These are phyloP conservation scores for Sinapis alba DNA, from an alignment of 441 rosid species.

Conservation along the genomic window DNA sequence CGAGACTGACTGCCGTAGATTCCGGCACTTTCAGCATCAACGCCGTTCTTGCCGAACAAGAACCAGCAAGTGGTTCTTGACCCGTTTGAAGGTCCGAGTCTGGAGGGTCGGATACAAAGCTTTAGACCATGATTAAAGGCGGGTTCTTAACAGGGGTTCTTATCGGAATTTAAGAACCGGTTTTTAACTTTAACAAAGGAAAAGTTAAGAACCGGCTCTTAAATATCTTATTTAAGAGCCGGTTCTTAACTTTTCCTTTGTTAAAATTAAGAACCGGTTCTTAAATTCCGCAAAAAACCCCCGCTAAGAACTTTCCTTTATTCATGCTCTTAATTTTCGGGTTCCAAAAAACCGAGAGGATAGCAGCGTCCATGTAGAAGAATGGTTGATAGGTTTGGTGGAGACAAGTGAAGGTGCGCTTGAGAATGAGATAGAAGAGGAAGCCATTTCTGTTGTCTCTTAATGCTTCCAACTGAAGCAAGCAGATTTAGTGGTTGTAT, in stretches of 20 bases:
- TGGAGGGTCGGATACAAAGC: too few species aligned
- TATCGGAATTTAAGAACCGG: too few species aligned
- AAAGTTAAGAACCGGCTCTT: too few species aligned
- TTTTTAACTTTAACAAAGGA: too few species aligned
- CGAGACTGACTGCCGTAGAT: slow-evolving; percentile 86
- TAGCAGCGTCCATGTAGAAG: slow-evolving; percentile 28
- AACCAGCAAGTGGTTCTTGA: slow-evolving; percentile 77
- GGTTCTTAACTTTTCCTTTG: too few species aligned
- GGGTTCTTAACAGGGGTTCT: too few species aligned
- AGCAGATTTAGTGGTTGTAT: not conserved
- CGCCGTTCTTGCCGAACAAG: slow-evolving; percentile 83
- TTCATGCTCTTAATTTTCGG: slow-evolving; percentile 26
- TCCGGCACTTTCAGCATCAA: slow-evolving; percentile 90
- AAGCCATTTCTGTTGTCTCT: slow-evolving; percentile 48
- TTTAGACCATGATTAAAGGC: too few species aligned
- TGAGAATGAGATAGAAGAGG: slow-evolving; percentile 38
- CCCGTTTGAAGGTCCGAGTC: slow-evolving; percentile 71
- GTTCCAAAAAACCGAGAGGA: slow-evolving; percentile 60
- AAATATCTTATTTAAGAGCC: too few species aligned
- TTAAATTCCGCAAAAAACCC: too few species aligned
- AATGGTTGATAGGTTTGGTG: slow-evolving; percentile 24
- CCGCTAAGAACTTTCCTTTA: too few species aligned
- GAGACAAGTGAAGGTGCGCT: slow-evolving; percentile 39
- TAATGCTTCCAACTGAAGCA: slow-evolving; percentile 28
- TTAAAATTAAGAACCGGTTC: too few species aligned